A percentile compares a stretch with the other conserved stretches of the same genome.
Evolutionary conservation across 306 rosid genomes (phyloP).

Genomic region (Castanea crenata): DNA sequence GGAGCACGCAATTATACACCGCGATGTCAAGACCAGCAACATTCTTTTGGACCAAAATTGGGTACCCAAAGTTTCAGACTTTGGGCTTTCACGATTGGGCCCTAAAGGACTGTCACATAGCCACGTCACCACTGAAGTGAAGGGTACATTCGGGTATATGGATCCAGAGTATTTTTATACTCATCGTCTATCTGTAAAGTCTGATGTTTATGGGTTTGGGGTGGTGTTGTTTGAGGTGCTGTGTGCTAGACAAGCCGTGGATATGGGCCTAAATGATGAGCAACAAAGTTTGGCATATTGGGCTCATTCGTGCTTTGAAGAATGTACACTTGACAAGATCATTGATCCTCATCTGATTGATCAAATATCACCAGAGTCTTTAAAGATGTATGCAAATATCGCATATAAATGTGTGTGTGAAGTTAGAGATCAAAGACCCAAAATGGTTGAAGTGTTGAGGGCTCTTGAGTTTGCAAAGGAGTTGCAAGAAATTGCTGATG

Average conservation of each 20-base stretch:
- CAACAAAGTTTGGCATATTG: conserved; percentile 5
- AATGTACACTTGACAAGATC: background rate
- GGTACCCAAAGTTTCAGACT: background rate
- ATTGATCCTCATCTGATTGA: background rate
- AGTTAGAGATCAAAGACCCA: conserved; percentile 2
- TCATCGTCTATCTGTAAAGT: background rate
- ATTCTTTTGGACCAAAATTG: background rate
- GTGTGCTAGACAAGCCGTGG: background rate
- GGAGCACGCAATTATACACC: background rate
- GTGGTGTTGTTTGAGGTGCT: background rate
- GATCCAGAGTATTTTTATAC: background rate
- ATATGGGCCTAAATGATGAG: background rate
- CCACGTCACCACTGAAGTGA: background rate
- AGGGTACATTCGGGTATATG: background rate
- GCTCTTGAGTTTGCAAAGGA: conserved; percentile 7
- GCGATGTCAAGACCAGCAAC: background rate
- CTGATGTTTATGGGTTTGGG: background rate
- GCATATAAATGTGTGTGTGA: background rate
- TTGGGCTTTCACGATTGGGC: background rate
- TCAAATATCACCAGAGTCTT: background rate
- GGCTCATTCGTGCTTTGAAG: background rate
- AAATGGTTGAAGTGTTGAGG: conserved; percentile 12
- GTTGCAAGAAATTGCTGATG: conserved; percentile 3
- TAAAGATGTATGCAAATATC: background rate
- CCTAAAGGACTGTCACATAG: background rate